Conservation (phyloP, 2,329 filamentous ascomycete genomes). For the Bisporella sp. region DNA sequence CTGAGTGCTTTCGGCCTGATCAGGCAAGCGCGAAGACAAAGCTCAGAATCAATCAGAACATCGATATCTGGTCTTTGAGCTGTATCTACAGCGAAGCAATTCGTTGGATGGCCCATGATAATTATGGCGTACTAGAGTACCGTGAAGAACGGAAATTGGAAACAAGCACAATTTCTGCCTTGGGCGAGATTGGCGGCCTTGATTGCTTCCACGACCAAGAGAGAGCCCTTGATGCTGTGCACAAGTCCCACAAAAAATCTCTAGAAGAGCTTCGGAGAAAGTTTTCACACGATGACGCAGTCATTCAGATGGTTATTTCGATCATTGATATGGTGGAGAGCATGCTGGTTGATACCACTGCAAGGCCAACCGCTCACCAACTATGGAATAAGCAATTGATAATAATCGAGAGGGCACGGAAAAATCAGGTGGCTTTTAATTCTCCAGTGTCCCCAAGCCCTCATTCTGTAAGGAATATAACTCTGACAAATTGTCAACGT, state of each 20-base stretch:
- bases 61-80: constrained; percentile 29
- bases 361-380: constrained; percentile 3
- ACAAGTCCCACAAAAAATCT: constrained; percentile 12
- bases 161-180: constrained; percentile 7
- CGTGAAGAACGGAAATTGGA: constrained; percentile 13
- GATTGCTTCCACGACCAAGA: constrained; percentile 27
- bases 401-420: neutral
- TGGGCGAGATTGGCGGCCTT: constrained; percentile 4
- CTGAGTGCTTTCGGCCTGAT: constrained; percentile 21
- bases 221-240: constrained; percentile 19
- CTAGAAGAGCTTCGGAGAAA: constrained; percentile 1
- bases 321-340: constrained; percentile 6
- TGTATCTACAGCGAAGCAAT: constrained; percentile 27
- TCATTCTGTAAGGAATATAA: too few species aligned
- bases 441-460: too few species aligned
- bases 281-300: constrained; percentile 1
- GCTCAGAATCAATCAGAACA: constrained; percentile 8
- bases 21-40: constrained; percentile 1
- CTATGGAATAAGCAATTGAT: constrained; percentile 1
- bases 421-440: too few species aligned
- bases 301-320: constrained; percentile 5
- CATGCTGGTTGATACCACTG: constrained; percentile 6
- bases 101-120: constrained; percentile 21
- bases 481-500: too few species aligned
- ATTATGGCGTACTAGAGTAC: constrained; percentile 21